Base-by-base conservation (phyloP, 78 protist genomes). In the Dictyostelium firmibasis region DNA sequence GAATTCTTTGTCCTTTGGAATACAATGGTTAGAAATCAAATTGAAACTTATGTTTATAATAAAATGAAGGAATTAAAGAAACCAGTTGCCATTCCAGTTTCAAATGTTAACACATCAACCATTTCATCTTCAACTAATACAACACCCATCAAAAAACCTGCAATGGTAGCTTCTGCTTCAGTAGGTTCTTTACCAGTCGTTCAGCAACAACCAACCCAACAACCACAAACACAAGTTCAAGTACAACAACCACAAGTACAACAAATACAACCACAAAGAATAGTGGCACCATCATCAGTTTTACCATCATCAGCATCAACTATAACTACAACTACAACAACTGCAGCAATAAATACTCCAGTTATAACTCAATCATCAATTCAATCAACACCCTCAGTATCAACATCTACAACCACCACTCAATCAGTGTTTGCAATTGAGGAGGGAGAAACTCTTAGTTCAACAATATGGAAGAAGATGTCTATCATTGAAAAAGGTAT, bases 11-110 rank as follows among this genome's bases (percentile, higher is more conserved):
- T 57, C 9, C 87, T 81, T 11, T 89, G 94, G 94, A 53, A 62
- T 75, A 64, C 86, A 44, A 89, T 89, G 94, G 94, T 89, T 2
- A 60, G 87, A 69, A 89, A 89, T 43, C 94, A 89, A 81, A 70
- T 89, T 35, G 94, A 89, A 70, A 84, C 87, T 44, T 89, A 81
- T 57, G 31, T 75, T 23, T 89, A 57, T 20, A 81, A 81, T 67
- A 89, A 89, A 38, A 31, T 89, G 43, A 89, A 89, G 9, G 76
- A 50, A 16, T 35, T 57, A 13, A 84, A 83, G 77, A 43, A 70
- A 36, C 25, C 74, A 29, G 4, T 43, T 8, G 29, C 20, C 23
- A 27, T 57, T 20, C 29, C 86, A 82, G 20, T 16, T 70, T 23
- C 84, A 70, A 25, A 76, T 69, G 25, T n/a, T 76, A 23, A n/a